A percentile compares a stretch with the other conserved stretches of the same genome.
phyloP scores from a whole-genome alignment of 225 moss, liverwort and hornwort genomes.

The Pleurozium schreberi region DNA sequence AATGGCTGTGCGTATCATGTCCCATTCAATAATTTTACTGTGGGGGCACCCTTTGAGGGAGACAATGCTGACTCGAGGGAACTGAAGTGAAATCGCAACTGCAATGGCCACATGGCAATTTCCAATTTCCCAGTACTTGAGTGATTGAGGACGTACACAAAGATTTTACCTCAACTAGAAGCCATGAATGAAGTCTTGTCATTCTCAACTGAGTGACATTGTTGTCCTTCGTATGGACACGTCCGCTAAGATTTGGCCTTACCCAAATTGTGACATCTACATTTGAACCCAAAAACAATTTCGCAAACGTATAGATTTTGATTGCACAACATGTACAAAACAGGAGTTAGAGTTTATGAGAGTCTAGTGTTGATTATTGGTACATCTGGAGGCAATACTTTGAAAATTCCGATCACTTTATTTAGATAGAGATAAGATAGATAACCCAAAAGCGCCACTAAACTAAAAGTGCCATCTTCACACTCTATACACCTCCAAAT shows the following conservation, averaged over 20 bases:
- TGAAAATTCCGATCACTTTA: not conserved
- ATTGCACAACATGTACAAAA: not conserved
- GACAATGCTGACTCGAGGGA: not conserved
- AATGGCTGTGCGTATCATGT: not conserved
- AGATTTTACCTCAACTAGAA: not conserved
- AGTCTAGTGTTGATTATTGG: not conserved
- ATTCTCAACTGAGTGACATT: not conserved
- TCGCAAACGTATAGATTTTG: not conserved
- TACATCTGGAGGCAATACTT: not conserved
- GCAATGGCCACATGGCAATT: not conserved
- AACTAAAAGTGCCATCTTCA: too few relatives aligned
- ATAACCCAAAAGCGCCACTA: too few relatives aligned
- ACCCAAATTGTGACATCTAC: not conserved
- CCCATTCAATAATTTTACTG: not conserved
- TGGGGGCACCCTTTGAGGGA: not conserved
- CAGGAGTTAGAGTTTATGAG: not conserved
- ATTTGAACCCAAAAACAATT: not conserved
- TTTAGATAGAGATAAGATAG: rapidly evolving
- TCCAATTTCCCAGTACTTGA: not conserved
- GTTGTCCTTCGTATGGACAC: not conserved
- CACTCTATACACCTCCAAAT: too few relatives aligned
- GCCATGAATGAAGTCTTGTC: not conserved
- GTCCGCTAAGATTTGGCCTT: not conserved
- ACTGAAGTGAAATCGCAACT: not conserved
- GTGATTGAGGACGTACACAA: not conserved